phyloP scores from a whole-genome alignment of 176 grass and related monocot species.

The Ananas comosus region DNA sequence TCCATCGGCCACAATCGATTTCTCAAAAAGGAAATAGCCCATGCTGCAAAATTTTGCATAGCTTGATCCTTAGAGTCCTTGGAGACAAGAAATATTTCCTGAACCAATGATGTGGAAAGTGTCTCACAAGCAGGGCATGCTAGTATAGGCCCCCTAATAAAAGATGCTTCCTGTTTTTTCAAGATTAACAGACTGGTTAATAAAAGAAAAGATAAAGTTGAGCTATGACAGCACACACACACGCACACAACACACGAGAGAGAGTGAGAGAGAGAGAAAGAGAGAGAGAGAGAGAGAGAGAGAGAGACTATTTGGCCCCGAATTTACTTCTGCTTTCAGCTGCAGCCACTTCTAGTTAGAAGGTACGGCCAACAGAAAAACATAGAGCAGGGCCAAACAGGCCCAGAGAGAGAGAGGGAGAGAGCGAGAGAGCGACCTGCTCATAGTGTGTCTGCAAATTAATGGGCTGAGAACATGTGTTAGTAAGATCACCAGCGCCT shows the following conservation, averaged over 20 bases:
- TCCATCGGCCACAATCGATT: constrained; percentile 45
- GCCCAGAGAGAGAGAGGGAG: neutral
- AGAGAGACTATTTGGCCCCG: too few species aligned
- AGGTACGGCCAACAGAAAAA: too few species aligned
- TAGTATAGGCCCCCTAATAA: constrained; percentile 58
- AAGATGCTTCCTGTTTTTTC: constrained; percentile 50
- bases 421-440: constrained; percentile 32
- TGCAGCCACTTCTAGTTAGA: too few species aligned
- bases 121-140: constrained; percentile 57
- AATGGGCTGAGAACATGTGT: constrained; percentile 26
- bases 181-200: constrained; percentile 23
- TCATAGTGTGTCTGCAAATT: constrained; percentile 37
- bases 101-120: constrained; percentile 58
- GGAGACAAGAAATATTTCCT: constrained; percentile 84
- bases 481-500: constrained; percentile 52
- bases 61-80: constrained; percentile 65
- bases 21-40: constrained; percentile 90
- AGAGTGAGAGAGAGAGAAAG: too few species aligned
- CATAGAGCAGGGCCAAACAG: too few species aligned
- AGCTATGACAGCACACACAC: neutral
- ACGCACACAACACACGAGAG: neutral
- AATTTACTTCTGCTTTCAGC: too few species aligned
- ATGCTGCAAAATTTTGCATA: constrained; percentile 62
- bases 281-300: neutral
- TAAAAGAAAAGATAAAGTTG: neutral